Evolutionary conservation across 73 alveolate genomes (phyloP).

Genomic region (Effrenium voratum): DNA sequence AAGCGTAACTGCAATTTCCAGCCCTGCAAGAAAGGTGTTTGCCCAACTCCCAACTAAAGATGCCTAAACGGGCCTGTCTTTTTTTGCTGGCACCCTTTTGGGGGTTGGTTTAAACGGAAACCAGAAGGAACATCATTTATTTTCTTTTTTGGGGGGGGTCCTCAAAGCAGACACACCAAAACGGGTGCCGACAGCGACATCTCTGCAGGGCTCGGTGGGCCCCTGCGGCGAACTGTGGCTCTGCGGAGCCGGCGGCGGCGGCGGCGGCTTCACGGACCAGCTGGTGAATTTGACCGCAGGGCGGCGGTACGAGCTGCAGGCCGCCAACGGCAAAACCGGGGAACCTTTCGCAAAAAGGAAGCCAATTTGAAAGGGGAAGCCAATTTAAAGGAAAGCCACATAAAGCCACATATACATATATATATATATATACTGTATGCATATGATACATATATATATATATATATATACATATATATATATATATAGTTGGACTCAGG

Average conservation of each 20-base stretch:
- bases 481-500: not conserved
- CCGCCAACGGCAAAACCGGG: too few relatives aligned
- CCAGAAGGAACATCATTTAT: not conserved
- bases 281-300: slow-evolving; percentile 56
- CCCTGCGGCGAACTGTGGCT: slow-evolving; percentile 55
- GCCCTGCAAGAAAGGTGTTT: too few relatives aligned
- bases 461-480: not conserved
- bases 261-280: slow-evolving; percentile 54
- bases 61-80: not conserved
- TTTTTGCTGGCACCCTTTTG: not conserved
- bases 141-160: not conserved
- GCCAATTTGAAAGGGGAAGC: not conserved
- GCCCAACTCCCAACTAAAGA: too few relatives aligned
- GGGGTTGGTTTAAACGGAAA: not conserved
- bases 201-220: not conserved
- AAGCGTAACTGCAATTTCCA: too few relatives aligned
- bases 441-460: not conserved
- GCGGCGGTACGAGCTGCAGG: slow-evolving; percentile 7
- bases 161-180: not conserved
- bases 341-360: too few relatives aligned
- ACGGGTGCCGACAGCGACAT: not conserved
- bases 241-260: slow-evolving; percentile 55
- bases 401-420: not conserved
- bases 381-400: not conserved
- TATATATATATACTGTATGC: not conserved